Evolutionary conservation across 352 stramenopile species (phyloP), one percentile per base, ranked within the genome.

Genomic region (Phytophthora hibernalis): DNA sequence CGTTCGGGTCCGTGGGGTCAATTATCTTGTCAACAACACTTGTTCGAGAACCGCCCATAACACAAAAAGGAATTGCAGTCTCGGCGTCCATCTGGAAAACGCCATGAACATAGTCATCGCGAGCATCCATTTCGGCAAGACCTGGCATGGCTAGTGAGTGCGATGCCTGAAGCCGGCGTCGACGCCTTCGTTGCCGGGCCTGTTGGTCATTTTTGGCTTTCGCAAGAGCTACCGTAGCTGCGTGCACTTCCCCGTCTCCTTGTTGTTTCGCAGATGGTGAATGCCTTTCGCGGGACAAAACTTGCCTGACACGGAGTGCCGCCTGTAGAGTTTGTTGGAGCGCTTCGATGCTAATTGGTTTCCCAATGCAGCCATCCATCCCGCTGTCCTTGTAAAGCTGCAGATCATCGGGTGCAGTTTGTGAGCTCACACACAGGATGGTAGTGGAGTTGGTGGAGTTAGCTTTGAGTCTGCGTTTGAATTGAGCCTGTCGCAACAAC

Each of bases 61-160:
- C 84, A 31, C 83, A 91, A 74, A 95, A 98, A 5, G 95, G 95
- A 60, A 99, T 87, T 15, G 77, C 65, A 22, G 96, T 99, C 52
- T 97, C 91, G 7, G 93, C 90, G 63, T 99, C 95, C 76, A 98
- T 85, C 53, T 98, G 88, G 63, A 97, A 96, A 20, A 88, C 76
- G 0, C 79, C 79, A 24, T 79, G 67, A 5, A 79, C 61, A 35
- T 79, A 80, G 66, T 90, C 74, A 5, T 85, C 82, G n/a, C 68
- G 69, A 11, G 65, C 66, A 58, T 92, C 74, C 49, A 83, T 83
- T 35, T 84, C 75, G 3, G 64, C 54, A 7, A 91, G 59, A 3
- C 63, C 71, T 11, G 82, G 79, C 49, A 91, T 82, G 0, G 73
- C 45, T 37, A 91, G 53, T n/a, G 62, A 63, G 12, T 67, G 61